phyloP scores from a whole-genome alignment of 2,329 filamentous ascomycete species.

The Diplodia sapinea region DNA sequence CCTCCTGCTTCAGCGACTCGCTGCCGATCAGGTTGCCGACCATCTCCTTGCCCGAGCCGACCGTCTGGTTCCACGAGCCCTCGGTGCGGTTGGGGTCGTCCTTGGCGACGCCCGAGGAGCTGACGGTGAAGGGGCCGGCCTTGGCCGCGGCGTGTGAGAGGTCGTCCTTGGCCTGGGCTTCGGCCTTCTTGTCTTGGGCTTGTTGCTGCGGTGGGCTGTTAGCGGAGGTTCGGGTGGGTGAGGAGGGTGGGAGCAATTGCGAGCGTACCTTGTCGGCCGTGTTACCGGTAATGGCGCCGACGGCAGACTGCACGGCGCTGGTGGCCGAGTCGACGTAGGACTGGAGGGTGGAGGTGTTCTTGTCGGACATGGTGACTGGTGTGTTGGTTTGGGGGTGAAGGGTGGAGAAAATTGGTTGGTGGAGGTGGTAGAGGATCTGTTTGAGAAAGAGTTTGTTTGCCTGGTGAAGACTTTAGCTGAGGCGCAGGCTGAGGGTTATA shows the following conservation, averaged over 20 bases:
- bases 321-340: conserved; percentile 69
- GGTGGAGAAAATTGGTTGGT: not conserved
- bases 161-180: conserved; percentile 70
- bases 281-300: conserved; percentile 77
- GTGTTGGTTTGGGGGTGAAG: not conserved
- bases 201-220: conserved; percentile 53
- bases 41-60: conserved; percentile 84
- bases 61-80: conserved; percentile 85
- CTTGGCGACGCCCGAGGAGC: conserved; percentile 71
- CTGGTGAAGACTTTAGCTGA: not conserved
- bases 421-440: too few species aligned
- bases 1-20: conserved; percentile 74
- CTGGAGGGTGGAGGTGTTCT: conserved; percentile 76
- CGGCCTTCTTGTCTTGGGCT: conserved; percentile 68
- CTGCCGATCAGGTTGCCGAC: conserved; percentile 77
- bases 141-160: conserved; percentile 77
- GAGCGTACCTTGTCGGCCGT: conserved; percentile 64
- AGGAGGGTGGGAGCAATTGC: too few species aligned
- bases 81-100: conserved; percentile 74
- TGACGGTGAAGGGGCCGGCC: conserved; percentile 73
- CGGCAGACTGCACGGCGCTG: conserved; percentile 72
- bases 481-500: not conserved
- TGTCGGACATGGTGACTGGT: conserved; percentile 56
- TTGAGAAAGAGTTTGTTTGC: conserved; percentile 13
- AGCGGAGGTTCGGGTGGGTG: conserved; percentile 32